Evolutionary conservation across 208 protist genomes (phyloP).

Genomic region (Balamuthia mandrillaris): DNA sequence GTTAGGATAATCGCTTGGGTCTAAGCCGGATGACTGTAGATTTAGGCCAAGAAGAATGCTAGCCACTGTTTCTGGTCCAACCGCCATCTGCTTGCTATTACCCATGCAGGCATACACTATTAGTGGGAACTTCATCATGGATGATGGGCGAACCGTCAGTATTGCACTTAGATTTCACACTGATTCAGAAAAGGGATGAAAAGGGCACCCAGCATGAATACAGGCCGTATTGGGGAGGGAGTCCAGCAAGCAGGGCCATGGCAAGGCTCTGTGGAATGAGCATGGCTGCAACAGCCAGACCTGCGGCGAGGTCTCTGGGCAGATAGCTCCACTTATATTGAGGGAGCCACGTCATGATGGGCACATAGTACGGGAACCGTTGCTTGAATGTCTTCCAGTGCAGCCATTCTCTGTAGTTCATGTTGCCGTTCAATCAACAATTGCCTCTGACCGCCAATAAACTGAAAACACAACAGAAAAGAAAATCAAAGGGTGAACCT

Average conservation of each 20-base stretch:
- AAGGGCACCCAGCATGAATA: background rate
- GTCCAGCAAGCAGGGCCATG: background rate
- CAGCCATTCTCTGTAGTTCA: too few relatives aligned
- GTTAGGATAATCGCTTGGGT: background rate
- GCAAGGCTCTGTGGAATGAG: conserved; percentile 21
- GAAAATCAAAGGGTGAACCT: too few relatives aligned
- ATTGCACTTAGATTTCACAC: too few relatives aligned
- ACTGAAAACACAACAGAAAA: too few relatives aligned
- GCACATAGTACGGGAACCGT: conserved; percentile 6
- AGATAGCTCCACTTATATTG: background rate
- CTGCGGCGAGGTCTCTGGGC: background rate
- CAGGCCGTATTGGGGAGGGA: background rate
- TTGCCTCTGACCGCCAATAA: too few relatives aligned
- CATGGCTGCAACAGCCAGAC: conserved; percentile 8
- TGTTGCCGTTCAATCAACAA: too few relatives aligned
- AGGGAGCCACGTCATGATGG: background rate
- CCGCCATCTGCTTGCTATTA: background rate
- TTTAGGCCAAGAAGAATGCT: background rate
- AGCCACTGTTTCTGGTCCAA: background rate
- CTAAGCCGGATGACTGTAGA: background rate
- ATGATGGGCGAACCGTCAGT: too few relatives aligned
- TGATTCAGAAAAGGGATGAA: background rate
- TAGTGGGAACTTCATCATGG: too few relatives aligned
- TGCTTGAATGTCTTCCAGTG: background rate
- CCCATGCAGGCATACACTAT: conserved; percentile 13